A percentile compares a stretch with the other conserved stretches of the same genome.
These are phyloP conservation scores for Picea abies DNA, from an alignment of 83 land plant genomes.

Conservation along the genomic window DNA sequence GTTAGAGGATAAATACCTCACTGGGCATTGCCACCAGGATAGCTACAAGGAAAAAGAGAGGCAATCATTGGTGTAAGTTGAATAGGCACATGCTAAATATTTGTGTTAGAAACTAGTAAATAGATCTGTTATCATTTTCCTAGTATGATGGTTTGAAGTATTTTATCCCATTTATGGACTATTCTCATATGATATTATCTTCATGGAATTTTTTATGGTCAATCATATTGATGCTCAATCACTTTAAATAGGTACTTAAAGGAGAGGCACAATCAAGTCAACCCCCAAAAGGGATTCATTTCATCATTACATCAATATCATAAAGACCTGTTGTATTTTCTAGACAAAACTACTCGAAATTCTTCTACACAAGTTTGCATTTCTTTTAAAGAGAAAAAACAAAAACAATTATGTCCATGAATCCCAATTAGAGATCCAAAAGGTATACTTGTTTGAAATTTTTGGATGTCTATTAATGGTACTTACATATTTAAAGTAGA, in stretches of 20 bases:
- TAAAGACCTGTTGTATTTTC: neutral
- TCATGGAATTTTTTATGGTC: neutral
- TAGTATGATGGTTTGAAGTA: neutral
- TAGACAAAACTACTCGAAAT: neutral
- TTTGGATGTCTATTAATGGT: neutral
- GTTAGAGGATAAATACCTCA: too few species aligned
- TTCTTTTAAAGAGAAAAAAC: neutral
- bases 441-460: neutral
- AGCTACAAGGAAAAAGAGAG: too few species aligned
- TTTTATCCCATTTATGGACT: neutral
- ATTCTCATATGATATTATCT: too few species aligned
- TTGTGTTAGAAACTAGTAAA: neutral
- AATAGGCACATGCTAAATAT: too few species aligned
- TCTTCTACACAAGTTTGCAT: neutral
- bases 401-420: neutral
- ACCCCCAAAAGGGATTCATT: slow-evolving; percentile 27
- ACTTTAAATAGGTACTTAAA: slow-evolving; percentile 20
- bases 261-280: slow-evolving; percentile 25
- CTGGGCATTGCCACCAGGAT: too few species aligned
- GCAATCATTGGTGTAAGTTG: too few species aligned
- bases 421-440: slow-evolving; percentile 4
- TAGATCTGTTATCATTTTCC: neutral
- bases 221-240: neutral
- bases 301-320: slow-evolving; percentile 7
- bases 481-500: neutral